Evolutionary conservation across 495 filamentous ascomycete species (phyloP).

Genomic region (Peziza echinospora): DNA sequence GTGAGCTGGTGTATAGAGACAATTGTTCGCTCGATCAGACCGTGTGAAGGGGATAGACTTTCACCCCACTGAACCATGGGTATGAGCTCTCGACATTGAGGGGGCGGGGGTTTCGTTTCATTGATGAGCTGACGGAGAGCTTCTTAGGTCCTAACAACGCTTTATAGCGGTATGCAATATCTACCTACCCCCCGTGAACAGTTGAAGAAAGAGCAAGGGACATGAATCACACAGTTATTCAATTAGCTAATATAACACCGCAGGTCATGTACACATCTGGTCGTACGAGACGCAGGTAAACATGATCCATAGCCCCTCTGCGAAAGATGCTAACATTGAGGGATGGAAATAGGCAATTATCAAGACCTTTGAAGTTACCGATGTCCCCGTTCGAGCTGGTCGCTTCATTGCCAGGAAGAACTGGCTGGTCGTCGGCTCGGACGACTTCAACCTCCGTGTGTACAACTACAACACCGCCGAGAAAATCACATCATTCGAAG

Average conservation of each 20-base stretch:
- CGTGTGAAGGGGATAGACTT: constrained; percentile 96
- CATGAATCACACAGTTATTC: too few relatives aligned
- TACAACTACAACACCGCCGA: constrained; percentile 99
- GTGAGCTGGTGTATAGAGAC: constrained; percentile 32
- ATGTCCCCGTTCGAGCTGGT: constrained; percentile 92
- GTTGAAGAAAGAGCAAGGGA: too few relatives aligned
- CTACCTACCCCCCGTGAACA: too few relatives aligned
- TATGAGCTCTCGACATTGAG: too few relatives aligned
- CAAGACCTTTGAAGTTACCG: constrained; percentile 97
- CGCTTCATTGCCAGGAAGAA: constrained; percentile 96
- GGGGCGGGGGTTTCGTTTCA: too few relatives aligned
- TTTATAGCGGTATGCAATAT: constrained; percentile 61
- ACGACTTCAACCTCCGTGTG: constrained; percentile 91
- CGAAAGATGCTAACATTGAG: background rate
- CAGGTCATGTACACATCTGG: constrained; percentile 97
- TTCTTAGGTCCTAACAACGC: constrained; percentile 56
- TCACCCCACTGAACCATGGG: constrained; percentile 86
- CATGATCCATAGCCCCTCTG: too few relatives aligned
- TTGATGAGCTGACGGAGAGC: background rate
- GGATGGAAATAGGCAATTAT: constrained; percentile 48
- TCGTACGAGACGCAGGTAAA: constrained; percentile 80
- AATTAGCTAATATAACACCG: too few relatives aligned
- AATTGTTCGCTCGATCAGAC: constrained; percentile 66
- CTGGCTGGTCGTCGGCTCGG: constrained; percentile 95
- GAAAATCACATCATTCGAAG: constrained; percentile 96